Evolutionary conservation across 1,139 yeast species (phyloP).

Genomic region (Candida tropicalis): DNA sequence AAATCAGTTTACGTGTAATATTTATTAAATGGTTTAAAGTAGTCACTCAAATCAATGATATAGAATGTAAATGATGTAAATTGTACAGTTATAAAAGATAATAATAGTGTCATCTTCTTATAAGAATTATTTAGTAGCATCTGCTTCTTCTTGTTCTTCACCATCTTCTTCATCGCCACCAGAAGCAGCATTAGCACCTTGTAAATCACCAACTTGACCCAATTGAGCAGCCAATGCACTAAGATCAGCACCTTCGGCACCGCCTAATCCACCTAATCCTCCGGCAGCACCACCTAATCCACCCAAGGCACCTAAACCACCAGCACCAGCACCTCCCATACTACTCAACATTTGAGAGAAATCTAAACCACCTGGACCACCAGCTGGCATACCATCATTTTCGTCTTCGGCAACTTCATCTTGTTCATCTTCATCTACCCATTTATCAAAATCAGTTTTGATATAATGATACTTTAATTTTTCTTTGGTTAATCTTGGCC

Average conservation of each 20-base stretch:
- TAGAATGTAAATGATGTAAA: background rate
- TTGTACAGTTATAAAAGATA: background rate
- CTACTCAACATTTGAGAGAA: slow-evolving; percentile 25
- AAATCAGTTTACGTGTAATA: slow-evolving; percentile 9
- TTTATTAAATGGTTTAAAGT: slow-evolving; percentile 15
- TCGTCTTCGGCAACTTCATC: slow-evolving; percentile 59
- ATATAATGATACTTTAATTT: slow-evolving; percentile 71
- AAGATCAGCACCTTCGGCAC: slow-evolving; percentile 32
- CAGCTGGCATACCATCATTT: slow-evolving; percentile 36
- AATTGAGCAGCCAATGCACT: slow-evolving; percentile 47
- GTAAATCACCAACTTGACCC: slow-evolving; percentile 43
- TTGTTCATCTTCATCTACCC: slow-evolving; percentile 97
- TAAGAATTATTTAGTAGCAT: no score
- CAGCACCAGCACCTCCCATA: slow-evolving; percentile 35
- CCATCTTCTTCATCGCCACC: slow-evolving; percentile 35
- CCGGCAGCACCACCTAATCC: slow-evolving; percentile 37
- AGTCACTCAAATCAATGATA: slow-evolving; percentile 4
- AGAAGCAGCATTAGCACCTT: slow-evolving; percentile 7
- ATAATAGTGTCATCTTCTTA: no score
- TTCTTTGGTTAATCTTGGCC: slow-evolving; percentile 89
- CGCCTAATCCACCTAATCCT: slow-evolving; percentile 20
- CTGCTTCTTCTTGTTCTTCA: slow-evolving; percentile 32
- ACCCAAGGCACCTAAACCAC: slow-evolving; percentile 21
- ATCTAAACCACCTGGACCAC: slow-evolving; percentile 27
- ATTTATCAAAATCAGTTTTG: slow-evolving; percentile 94